Percentiles rank a stretch among this genome's conserved stretches.
These are phyloP conservation scores for Oryza meridionalis DNA, from an alignment of 176 grass and related monocot species.

Conservation along the genomic window DNA sequence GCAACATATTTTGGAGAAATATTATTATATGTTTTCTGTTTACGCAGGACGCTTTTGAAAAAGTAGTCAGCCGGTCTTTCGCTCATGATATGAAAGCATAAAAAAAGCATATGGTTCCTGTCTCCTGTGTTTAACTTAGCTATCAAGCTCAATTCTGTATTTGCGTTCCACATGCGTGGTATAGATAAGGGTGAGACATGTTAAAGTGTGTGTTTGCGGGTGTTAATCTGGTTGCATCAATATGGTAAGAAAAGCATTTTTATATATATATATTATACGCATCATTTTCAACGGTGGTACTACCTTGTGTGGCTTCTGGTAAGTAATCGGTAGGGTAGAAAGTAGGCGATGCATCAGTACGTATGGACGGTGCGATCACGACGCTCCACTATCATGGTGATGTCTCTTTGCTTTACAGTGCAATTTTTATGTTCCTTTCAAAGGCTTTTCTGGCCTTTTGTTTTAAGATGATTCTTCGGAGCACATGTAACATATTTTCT, in stretches of 20 bases:
- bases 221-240: not conserved
- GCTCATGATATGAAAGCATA: no score
- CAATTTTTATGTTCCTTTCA: conserved; percentile 36
- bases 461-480: not conserved
- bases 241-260: not conserved
- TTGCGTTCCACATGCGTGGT: not conserved
- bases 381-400: conserved; percentile 24
- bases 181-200: not conserved
- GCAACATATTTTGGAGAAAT: no score
- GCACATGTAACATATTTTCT: not conserved
- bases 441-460: conserved; percentile 10
- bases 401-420: conserved; percentile 37
- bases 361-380: conserved; percentile 8
- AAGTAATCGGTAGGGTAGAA: not conserved
- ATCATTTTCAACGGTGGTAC: not conserved
- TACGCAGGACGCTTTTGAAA: no score
- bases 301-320: not conserved
- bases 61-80: no score
- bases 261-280: no score
- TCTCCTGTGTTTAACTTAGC: no score
- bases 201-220: not conserved
- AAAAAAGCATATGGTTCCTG: no score
- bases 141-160: not conserved
- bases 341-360: not conserved
- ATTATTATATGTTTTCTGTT: no score